Percentiles rank a stretch among this genome's conserved stretches.
Conservation (phyloP, 1,284 basidiomycete genomes). For the Ganoderma sinense region DNA sequence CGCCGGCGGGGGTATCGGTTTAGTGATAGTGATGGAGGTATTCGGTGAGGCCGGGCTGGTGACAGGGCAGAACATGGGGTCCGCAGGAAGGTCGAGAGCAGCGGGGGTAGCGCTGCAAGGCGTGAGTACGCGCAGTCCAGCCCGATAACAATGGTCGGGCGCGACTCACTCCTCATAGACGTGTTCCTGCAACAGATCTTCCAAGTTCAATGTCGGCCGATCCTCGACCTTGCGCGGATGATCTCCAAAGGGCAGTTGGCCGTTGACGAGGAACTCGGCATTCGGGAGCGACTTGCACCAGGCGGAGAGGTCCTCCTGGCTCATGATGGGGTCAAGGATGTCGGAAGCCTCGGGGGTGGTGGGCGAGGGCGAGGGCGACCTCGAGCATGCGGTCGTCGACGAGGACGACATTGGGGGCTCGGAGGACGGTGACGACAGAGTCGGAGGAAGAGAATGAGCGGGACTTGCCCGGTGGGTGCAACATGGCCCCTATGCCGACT, state of each 20-base stretch:
- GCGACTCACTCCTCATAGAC: slow-evolving; percentile 73
- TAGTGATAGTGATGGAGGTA: slow-evolving; percentile 45
- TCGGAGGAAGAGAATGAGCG: slow-evolving; percentile 12
- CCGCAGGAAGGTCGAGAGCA: slow-evolving; percentile 16
- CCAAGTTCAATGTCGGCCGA: slow-evolving; percentile 63
- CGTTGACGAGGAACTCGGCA: slow-evolving; percentile 43
- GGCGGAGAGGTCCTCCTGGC: slow-evolving; percentile 61
- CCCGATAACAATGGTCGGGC: slow-evolving; percentile 18
- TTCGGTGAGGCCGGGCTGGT: slow-evolving; percentile 23
- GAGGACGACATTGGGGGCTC: slow-evolving; percentile 55
- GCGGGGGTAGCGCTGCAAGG: slow-evolving; percentile 24
- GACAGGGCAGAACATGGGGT: slow-evolving; percentile 29
- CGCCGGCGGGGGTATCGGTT: slow-evolving; percentile 64
- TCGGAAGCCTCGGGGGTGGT: slow-evolving; percentile 72
- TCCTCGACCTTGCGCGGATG: slow-evolving; percentile 46
- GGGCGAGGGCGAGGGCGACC: slow-evolving; percentile 75
- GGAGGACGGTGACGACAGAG: slow-evolving; percentile 11
- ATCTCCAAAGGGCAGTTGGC: slow-evolving; percentile 32
- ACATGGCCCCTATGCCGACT: slow-evolving; percentile 10
- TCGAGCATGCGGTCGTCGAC: slow-evolving; percentile 56
- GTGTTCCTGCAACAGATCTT: slow-evolving; percentile 75
- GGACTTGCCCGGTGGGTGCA: not conserved
- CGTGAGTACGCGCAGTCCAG: slow-evolving; percentile 27
- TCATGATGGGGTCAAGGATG: slow-evolving; percentile 52
- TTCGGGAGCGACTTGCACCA: slow-evolving; percentile 63